A percentile compares a stretch with the other conserved stretches of the same genome.
Evolutionary conservation across 352 stramenopile genomes (phyloP).

Genomic region (Phytophthora fragariaefolia): DNA sequence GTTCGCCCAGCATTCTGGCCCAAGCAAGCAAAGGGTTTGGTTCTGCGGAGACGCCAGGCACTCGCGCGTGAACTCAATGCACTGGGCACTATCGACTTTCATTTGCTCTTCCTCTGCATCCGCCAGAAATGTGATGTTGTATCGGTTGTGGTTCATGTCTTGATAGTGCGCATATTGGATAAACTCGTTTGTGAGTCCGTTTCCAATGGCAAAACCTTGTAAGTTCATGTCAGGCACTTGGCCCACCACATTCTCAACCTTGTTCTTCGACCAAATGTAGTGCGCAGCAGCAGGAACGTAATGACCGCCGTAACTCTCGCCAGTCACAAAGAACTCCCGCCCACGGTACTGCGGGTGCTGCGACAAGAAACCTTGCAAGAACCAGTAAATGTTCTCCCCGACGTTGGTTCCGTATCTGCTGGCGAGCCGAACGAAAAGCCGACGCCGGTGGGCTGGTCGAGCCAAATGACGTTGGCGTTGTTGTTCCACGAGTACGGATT

Average conservation of each 20-base stretch:
- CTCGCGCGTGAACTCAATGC: constrained; percentile 45
- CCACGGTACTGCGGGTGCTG: no score
- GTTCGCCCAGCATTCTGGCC: constrained; percentile 43
- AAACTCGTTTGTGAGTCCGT: constrained; percentile 47
- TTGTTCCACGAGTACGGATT: no score
- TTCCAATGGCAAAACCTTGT: constrained; percentile 59
- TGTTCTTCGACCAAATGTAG: constrained; percentile 53
- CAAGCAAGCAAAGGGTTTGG: constrained; percentile 33
- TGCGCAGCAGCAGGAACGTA: constrained; percentile 53
- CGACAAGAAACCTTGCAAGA: no score
- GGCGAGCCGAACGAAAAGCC: no score
- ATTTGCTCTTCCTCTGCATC: constrained; percentile 38
- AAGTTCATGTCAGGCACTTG: constrained; percentile 42
- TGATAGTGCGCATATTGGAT: constrained; percentile 47
- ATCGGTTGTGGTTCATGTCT: constrained; percentile 64
- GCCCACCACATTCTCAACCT: constrained; percentile 9
- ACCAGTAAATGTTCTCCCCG: no score
- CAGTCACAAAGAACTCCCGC: no score
- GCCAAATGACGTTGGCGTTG: no score
- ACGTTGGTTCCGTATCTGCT: no score
- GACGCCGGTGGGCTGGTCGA: no score
- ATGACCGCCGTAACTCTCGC: no score
- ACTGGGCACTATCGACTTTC: constrained; percentile 43
- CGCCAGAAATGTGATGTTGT: constrained; percentile 53
- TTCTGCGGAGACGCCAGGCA: constrained; percentile 33